Percentiles rank a stretch among this genome's conserved stretches.
Evolutionary conservation across 2,329 filamentous ascomycete species (phyloP).

Genomic region (Xylariales sp.): DNA sequence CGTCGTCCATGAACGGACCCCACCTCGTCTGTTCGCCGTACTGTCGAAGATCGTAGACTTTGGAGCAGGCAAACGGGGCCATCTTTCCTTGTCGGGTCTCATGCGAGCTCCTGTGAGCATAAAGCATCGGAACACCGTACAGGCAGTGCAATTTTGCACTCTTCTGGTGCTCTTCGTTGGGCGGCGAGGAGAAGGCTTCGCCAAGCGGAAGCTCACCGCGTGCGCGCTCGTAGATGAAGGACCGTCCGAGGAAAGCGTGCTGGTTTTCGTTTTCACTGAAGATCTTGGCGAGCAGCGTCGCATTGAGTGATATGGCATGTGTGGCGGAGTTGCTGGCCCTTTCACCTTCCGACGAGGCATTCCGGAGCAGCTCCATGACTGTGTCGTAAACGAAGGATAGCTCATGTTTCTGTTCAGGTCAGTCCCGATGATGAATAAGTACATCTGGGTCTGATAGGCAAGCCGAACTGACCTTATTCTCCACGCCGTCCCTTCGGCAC

Average conservation of each 20-base stretch:
- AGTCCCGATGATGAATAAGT: not conserved
- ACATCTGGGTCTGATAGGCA: no score
- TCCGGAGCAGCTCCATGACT: constrained; percentile 40
- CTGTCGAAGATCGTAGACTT: constrained; percentile 69
- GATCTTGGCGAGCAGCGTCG: constrained; percentile 37
- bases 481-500: constrained; percentile 27
- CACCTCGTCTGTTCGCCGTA: constrained; percentile 59
- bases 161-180: constrained; percentile 49
- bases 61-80: constrained; percentile 56
- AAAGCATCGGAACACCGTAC: constrained; percentile 56
- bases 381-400: constrained; percentile 44
- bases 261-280: constrained; percentile 46
- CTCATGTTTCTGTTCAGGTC: constrained; percentile 32
- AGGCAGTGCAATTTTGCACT: constrained; percentile 68
- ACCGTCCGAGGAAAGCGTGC: constrained; percentile 58
- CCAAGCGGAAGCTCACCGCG: constrained; percentile 29
- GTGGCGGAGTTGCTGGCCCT: constrained; percentile 28
- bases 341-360: constrained; percentile 33
- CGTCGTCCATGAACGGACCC: constrained; percentile 69
- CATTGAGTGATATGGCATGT: constrained; percentile 42
- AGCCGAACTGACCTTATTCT: constrained; percentile 40
- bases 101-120: constrained; percentile 23
- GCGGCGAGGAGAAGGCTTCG: constrained; percentile 22
- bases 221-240: constrained; percentile 57
- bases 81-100: constrained; percentile 23